Evolutionary conservation across 495 filamentous ascomycete species (phyloP).

Genomic region (Rusavskia elegans): DNA sequence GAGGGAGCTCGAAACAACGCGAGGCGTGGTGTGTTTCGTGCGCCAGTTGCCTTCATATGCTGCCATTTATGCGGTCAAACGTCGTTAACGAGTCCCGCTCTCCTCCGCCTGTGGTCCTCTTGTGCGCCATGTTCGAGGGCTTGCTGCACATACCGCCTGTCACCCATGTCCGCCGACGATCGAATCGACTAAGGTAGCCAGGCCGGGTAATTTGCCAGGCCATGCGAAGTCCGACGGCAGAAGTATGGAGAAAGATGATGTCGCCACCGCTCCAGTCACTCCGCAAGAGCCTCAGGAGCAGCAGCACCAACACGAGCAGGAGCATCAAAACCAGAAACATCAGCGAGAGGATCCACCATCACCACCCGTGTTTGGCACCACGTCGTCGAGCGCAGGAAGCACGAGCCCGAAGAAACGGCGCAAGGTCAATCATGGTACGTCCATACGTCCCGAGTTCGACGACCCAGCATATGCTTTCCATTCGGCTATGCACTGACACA

Average conservation of each 20-base stretch:
- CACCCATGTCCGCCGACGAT: not conserved
- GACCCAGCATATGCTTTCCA: not conserved
- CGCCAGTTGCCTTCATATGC: not conserved
- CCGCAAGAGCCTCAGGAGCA: not conserved
- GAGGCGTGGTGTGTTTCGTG: not conserved
- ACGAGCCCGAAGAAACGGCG: slow-evolving; percentile 81
- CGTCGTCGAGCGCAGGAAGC: slow-evolving; percentile 6
- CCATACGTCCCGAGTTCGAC: not conserved
- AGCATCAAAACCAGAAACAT: not conserved
- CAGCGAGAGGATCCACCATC: slow-evolving; percentile 8
- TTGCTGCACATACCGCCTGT: not conserved
- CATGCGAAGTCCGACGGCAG: not conserved
- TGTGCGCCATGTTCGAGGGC: too few species aligned
- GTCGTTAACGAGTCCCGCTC: not conserved
- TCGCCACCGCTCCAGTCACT: not conserved
- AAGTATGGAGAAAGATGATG: slow-evolving; percentile 1
- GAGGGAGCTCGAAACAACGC: not conserved
- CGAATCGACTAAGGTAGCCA: too few species aligned
- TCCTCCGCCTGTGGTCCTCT: not conserved
- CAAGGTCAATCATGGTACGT: slow-evolving; percentile 98
- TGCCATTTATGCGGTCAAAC: not conserved
- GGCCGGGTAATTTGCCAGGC: not conserved
- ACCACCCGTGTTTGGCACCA: not conserved
- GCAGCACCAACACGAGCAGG: not conserved
- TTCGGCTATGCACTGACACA: slow-evolving; percentile 13